Base-by-base conservation (phyloP, 1,139 yeast species). In the Blastobotrys aristatus region DNA sequence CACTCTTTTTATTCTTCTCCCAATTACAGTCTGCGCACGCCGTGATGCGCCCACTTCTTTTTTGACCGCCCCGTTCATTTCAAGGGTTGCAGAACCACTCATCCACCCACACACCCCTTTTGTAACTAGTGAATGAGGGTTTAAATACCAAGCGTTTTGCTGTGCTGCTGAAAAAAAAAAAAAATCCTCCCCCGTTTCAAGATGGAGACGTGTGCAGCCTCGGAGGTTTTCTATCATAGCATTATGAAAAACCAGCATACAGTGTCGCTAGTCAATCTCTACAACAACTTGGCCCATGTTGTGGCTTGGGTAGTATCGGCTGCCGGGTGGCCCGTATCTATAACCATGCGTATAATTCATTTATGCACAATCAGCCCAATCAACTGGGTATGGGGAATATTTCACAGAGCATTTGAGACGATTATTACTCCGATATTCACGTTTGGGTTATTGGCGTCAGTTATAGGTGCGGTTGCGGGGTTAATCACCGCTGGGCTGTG, bases 401-500 rank as follows among this genome's bases (percentile, higher is more conserved):
- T 57, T 38, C 40, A 49, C 17, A 32, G 45, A 22, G 39, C 53
- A 18, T 57, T 55, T 39, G 56, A 55, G 21, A 50, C 51, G 21
- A 30, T 56, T 20, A 47, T 57, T n/a, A 46, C 53, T 14, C 60
- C 60, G 8, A 46, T 57, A 8, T 55, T 57, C 46, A 56, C 54
- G 43, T 57, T 57, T 49, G 50, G 55, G 10, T 40, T 52, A 26
- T 32, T 55, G 6, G 60, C 60, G 7, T 52, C 57, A 13, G 38
- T 50, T 5, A 46, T 57, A 45, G 60, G 60, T 20, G 51, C 56
- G 29, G 27, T 57, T 2, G 57, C 55, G 5, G 60, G 60, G 13
- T 39, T 57, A 16, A 40, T 54, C 6, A 58, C 56, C 8, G 60
- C 59, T n/a, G 56, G 51, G 13, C 40, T 51, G 45, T 54, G 57